Base-by-base conservation (phyloP, 176 grass and related monocot genomes). In the Pontederia paniculata region DNA sequence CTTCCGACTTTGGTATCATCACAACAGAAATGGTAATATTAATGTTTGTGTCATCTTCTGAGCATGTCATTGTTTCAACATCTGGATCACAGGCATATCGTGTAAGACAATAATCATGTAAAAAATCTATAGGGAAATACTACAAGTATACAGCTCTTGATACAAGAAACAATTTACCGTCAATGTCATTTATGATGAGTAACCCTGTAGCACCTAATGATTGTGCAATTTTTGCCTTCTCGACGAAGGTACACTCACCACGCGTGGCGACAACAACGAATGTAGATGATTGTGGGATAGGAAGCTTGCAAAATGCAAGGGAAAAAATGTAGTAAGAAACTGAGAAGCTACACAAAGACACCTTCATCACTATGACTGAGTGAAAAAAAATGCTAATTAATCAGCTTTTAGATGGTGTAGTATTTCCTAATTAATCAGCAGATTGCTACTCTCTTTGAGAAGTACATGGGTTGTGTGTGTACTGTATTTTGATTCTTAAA, bases 171-270 rank as follows among this genome's bases (percentile, higher is more conserved):
- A n/a, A 37, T 52, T 10, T 57, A 94, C 88, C 83, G 2, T 95
- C 66, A 17, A 62, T 44, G 44, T 80, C 59, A 60, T 90, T 97
- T 54, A 84, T 55, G 48, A 97, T 21, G 64, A 97, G 44, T 73
- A 97, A 17, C 46, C 74, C 83, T 21, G 44, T 22, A 0, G 86
- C 91, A 45, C 78, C 82, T 49, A 71, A 42, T 20, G 74, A 78
- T 57, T 81, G 71, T 12, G 80, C 86, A 25, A 71, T 44, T 66
- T 62, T 73, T 10, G 86, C 93, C 70, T 90, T 97, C 50, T 83
- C 67, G 42, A 83, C 54, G 71, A 84, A 97, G 16, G 77, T 77
- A 70, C 93, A 97, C 54, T 88, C 80, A 12, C 93, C 93, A 67
- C 83, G 82, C 70, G 53, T 62, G 4, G 69, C 69, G 60, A 97